These are phyloP conservation scores for Cyphellophora europaea DNA, from an alignment of 2,329 filamentous ascomycete genomes.

Conservation along the genomic window DNA sequence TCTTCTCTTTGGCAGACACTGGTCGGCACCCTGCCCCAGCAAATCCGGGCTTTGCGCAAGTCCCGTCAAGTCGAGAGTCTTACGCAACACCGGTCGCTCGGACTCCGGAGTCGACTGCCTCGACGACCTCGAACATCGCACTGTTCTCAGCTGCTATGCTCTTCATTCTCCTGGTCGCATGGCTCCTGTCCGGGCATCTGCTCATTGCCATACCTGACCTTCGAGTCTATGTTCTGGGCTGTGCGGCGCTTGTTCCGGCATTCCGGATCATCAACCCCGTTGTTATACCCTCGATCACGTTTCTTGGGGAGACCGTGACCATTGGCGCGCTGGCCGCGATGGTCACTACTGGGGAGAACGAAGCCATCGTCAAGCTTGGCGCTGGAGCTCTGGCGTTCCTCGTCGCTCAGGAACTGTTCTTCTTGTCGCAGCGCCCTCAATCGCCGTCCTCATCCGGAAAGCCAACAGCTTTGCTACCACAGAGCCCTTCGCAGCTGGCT, in stretches of 20 bases:
- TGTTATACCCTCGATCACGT: too few relatives aligned
- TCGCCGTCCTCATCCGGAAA: too few relatives aligned
- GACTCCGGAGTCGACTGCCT: neutral
- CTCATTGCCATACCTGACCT: conserved; percentile 1
- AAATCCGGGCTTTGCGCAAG: neutral
- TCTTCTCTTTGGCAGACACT: conserved; percentile 27
- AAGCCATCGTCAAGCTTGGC: too few relatives aligned
- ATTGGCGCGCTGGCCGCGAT: too few relatives aligned
- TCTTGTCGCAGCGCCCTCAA: too few relatives aligned
- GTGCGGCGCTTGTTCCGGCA: neutral
- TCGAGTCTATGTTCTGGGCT: neutral
- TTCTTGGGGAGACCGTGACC: too few relatives aligned
- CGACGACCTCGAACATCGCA: neutral
- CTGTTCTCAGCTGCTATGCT: conserved; percentile 1
- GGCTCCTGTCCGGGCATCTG: neutral
- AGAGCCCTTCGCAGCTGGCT: too few relatives aligned
- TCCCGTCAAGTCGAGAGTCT: neutral
- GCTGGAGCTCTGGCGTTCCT: too few relatives aligned
- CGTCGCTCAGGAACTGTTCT: too few relatives aligned
- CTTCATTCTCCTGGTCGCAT: neutral
- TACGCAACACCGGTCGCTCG: neutral
- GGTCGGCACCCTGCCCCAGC: neutral
- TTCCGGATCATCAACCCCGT: too few relatives aligned
- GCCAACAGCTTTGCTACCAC: too few relatives aligned
- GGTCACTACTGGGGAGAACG: too few relatives aligned